Conservation (phyloP, 495 filamentous ascomycete species). For the Extremus antarcticus region DNA sequence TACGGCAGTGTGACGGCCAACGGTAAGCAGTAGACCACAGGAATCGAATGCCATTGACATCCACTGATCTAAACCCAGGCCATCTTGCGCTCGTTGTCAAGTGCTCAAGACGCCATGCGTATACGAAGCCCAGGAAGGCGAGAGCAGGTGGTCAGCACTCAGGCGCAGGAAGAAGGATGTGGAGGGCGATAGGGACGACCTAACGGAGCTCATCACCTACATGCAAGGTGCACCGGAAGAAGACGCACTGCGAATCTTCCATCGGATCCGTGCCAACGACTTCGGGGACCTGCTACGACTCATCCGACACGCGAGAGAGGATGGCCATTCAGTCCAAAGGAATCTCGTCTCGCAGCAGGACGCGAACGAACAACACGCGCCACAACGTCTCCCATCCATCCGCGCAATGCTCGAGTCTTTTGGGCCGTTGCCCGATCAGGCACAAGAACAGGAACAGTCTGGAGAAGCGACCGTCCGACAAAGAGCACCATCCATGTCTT, state of each 20-base stretch:
- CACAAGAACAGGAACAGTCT: too few relatives aligned
- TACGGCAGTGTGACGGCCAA: conserved; percentile 11
- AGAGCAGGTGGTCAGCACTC: conserved; percentile 17
- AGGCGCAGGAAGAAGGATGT: conserved; percentile 11
- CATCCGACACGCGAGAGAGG: not conserved
- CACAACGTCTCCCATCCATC: not conserved
- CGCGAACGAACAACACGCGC: too few relatives aligned
- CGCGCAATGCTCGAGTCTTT: not conserved
- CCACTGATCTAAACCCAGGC: conserved; percentile 3
- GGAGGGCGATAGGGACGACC: conserved; percentile 8
- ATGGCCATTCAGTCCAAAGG: not conserved
- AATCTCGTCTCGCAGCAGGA: too few relatives aligned
- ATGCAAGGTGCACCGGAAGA: conserved; percentile 3
- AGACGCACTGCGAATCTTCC: conserved; percentile 13
- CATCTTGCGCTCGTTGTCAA: conserved; percentile 12
- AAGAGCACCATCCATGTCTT: too few relatives aligned
- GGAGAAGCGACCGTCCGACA: too few relatives aligned
- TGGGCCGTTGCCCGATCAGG: too few relatives aligned
- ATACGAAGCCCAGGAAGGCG: conserved; percentile 20
- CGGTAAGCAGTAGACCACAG: not conserved
- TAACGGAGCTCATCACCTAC: conserved; percentile 10
- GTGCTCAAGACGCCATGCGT: conserved; percentile 7
- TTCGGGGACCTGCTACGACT: not conserved
- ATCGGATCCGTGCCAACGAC: conserved; percentile 7
- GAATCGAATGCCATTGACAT: not conserved